These are phyloP conservation scores for Anisodus tanguticus DNA, from an alignment of 257 asterid genomes.

Conservation along the genomic window DNA sequence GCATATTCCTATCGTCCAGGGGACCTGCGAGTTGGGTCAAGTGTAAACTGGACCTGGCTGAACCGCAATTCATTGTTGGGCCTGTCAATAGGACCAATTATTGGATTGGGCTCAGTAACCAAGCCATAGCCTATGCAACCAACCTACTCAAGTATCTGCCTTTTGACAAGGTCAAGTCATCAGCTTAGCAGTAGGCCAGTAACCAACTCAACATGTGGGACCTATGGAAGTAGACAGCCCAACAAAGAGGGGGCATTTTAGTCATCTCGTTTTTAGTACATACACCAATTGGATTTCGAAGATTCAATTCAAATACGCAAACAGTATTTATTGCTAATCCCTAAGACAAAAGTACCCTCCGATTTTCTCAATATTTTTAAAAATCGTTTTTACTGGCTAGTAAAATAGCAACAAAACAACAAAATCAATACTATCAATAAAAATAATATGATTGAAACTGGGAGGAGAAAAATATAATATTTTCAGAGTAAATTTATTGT, in stretches of 20 bases:
- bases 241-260: constrained; percentile 11
- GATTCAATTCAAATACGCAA: constrained; percentile 20
- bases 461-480: too few species aligned
- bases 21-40: background rate
- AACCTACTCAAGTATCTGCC: constrained; percentile 12
- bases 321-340: constrained; percentile 17
- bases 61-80: background rate
- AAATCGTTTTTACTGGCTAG: too few species aligned
- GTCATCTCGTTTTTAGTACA: background rate
- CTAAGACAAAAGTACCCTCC: constrained; percentile 19
- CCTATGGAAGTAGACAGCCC: constrained; percentile 26
- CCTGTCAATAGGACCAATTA: background rate
- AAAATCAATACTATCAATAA: too few species aligned
- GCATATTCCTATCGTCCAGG: background rate
- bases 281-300: background rate
- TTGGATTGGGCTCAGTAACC: background rate
- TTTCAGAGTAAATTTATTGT: too few species aligned
- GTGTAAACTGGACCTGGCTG: background rate
- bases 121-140: constrained; percentile 11
- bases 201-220: constrained; percentile 46
- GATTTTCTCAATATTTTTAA: background rate
- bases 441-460: too few species aligned
- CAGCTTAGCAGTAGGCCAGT: constrained; percentile 5
- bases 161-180: constrained; percentile 21
- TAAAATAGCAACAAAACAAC: too few species aligned